Conservation (phyloP, 805 yeast species). For the Tetrapisispora iriomotensis region DNA sequence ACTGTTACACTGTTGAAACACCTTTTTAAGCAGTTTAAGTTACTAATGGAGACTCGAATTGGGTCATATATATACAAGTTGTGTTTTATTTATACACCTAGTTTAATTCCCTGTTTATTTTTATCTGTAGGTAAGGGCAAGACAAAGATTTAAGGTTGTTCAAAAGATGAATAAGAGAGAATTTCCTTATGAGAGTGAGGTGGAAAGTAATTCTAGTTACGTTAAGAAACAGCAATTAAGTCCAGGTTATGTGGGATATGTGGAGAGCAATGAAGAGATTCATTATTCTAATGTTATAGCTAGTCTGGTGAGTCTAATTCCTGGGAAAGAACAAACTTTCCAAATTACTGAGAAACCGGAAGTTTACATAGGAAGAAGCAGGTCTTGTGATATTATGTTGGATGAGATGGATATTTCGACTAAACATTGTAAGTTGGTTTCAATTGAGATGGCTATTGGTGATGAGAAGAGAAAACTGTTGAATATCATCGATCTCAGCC, state of each 20-base stretch:
- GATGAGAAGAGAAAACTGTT: conserved; percentile 30
- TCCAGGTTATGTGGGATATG: background rate
- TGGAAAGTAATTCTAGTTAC: background rate
- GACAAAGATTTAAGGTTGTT: too few species aligned
- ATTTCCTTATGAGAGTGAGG: background rate
- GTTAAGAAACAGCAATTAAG: background rate
- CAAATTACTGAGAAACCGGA: conserved; percentile 28
- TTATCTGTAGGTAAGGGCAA: too few species aligned
- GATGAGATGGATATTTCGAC: conserved; percentile 56
- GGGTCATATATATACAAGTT: too few species aligned
- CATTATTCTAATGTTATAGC: conserved; percentile 14
- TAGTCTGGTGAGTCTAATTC: conserved; percentile 23
- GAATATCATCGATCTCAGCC: conserved; percentile 42
- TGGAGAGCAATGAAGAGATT: too few species aligned
- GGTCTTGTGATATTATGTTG: conserved; percentile 47
- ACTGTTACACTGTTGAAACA: background rate
- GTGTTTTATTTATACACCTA: too few species aligned
- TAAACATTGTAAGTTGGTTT: conserved; percentile 46
- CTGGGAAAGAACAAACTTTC: conserved; percentile 26
- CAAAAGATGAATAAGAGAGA: conserved; percentile 1
- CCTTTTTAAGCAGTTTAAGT: too few species aligned
- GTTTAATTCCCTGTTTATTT: too few species aligned
- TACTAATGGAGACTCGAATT: too few species aligned
- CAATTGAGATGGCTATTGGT: conserved; percentile 32
- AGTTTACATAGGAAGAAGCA: conserved; percentile 43